Conservation (phyloP, 352 stramenopile species). For the Pythium insidiosum region DNA sequence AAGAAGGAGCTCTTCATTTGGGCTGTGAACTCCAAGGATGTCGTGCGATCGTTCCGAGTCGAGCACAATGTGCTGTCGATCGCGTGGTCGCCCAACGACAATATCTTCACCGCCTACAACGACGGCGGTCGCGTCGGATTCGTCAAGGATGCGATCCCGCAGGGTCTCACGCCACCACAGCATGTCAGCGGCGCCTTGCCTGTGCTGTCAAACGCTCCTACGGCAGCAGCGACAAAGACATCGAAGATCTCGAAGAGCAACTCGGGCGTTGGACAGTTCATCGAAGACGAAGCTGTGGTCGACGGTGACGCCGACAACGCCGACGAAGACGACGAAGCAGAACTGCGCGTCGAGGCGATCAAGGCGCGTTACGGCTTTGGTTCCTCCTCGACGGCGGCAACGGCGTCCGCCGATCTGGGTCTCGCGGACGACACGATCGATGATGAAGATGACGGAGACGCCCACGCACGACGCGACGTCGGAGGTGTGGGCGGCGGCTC, state of each 20-base stretch:
- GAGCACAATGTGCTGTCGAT: conserved; percentile 49
- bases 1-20: conserved; percentile 74
- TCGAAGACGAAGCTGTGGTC: conserved; percentile 35
- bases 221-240: background rate
- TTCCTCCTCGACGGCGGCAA: conserved; percentile 15
- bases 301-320: conserved; percentile 25
- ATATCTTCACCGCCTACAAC: conserved; percentile 50
- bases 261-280: conserved; percentile 34
- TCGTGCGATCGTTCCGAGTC: conserved; percentile 47
- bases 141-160: conserved; percentile 55
- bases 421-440: conserved; percentile 11
- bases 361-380: conserved; percentile 82
- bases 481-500: conserved; percentile 1
- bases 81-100: conserved; percentile 50
- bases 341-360: conserved; percentile 69
- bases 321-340: conserved; percentile 39
- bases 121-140: conserved; percentile 52
- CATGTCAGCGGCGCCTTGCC: conserved; percentile 2
- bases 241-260: background rate
- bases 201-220: background rate
- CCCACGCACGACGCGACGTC: background rate
- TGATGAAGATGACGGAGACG: conserved; percentile 14
- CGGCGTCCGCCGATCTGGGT: conserved; percentile 14
- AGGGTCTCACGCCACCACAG: conserved; percentile 46
- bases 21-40: conserved; percentile 33